Conservation (phyloP, 176 grass and related monocot genomes). For the Coix lacrymajobi region DNA sequence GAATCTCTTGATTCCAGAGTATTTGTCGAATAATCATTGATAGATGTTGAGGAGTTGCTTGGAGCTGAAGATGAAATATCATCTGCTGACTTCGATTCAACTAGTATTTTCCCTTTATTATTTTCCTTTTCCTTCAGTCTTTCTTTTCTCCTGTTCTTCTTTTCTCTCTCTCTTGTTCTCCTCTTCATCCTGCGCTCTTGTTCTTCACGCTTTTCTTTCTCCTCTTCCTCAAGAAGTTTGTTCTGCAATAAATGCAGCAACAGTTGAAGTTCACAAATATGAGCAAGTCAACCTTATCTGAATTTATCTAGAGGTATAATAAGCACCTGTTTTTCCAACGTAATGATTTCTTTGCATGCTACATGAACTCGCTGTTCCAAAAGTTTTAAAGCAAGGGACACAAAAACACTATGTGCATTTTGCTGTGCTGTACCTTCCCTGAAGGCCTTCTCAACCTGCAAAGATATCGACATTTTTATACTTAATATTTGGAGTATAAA, state of each 20-base stretch:
- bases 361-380: slow-evolving; percentile 79
- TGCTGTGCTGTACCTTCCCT: slow-evolving; percentile 82
- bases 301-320: slow-evolving; percentile 18
- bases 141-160: slow-evolving; percentile 92
- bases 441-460: slow-evolving; percentile 93
- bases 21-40: slow-evolving; percentile 39
- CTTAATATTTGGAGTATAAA: neutral
- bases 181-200: slow-evolving; percentile 82
- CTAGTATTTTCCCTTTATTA: slow-evolving; percentile 46
- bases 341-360: slow-evolving; percentile 96
- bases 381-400: slow-evolving; percentile 67
- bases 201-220: slow-evolving; percentile 92
- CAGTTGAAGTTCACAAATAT: slow-evolving; percentile 13
- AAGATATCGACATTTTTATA: slow-evolving; percentile 31
- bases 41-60: slow-evolving; percentile 28
- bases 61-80: slow-evolving; percentile 34
- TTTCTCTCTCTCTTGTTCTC: slow-evolving; percentile 85
- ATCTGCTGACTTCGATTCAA: slow-evolving; percentile 34
- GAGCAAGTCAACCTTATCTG: neutral
- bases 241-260: slow-evolving; percentile 44
- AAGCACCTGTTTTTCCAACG: slow-evolving; percentile 92
- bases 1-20: slow-evolving; percentile 41
- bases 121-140: slow-evolving; percentile 86
- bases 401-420: slow-evolving; percentile 85
- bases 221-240: slow-evolving; percentile 94